phyloP scores from a whole-genome alignment of 2,329 filamentous ascomycete species.

The Ascochyta rabiei region DNA sequence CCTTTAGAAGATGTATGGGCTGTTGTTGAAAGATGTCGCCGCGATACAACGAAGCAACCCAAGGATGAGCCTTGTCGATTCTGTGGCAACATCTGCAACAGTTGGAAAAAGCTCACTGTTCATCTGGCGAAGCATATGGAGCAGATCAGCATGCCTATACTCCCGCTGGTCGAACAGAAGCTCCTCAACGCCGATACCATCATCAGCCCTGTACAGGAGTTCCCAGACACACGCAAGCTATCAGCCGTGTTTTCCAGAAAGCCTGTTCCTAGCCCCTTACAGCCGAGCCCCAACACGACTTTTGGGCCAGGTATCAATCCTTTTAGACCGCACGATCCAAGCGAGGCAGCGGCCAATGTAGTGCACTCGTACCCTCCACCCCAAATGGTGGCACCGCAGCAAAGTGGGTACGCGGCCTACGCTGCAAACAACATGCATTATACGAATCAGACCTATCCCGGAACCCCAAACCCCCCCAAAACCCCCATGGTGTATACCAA shows the following conservation, averaged over 20 bases:
- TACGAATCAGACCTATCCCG: conserved; percentile 44
- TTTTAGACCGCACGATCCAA: conserved; percentile 34
- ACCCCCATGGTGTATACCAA: conserved; percentile 37
- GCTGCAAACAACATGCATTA: conserved; percentile 26
- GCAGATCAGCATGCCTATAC: conserved; percentile 81
- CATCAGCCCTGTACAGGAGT: conserved; percentile 47
- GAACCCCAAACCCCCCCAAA: conserved; percentile 39
- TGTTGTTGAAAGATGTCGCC: conserved; percentile 78
- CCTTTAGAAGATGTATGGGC: conserved; percentile 70
- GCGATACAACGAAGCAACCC: conserved; percentile 68
- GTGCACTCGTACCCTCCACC: conserved; percentile 50
- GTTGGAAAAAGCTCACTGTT: conserved; percentile 93
- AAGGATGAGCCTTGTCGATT: conserved; percentile 84
- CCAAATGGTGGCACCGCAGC: conserved; percentile 36
- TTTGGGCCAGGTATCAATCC: conserved; percentile 43
- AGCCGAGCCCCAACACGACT: conserved; percentile 38
- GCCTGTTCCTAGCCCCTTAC: conserved; percentile 39
- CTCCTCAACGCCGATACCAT: conserved; percentile 46
- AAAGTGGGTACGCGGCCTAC: conserved; percentile 31
- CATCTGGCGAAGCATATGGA: conserved; percentile 96
- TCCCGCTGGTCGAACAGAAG: conserved; percentile 55
- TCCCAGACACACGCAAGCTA: conserved; percentile 43
- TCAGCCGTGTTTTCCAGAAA: conserved; percentile 36
- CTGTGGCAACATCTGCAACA: conserved; percentile 78
- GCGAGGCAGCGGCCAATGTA: conserved; percentile 27